Percentiles rank a stretch among this genome's conserved stretches.
phyloP scores from a whole-genome alignment of 108 stramenopile species.

The Stephanodiscus triporus region DNA sequence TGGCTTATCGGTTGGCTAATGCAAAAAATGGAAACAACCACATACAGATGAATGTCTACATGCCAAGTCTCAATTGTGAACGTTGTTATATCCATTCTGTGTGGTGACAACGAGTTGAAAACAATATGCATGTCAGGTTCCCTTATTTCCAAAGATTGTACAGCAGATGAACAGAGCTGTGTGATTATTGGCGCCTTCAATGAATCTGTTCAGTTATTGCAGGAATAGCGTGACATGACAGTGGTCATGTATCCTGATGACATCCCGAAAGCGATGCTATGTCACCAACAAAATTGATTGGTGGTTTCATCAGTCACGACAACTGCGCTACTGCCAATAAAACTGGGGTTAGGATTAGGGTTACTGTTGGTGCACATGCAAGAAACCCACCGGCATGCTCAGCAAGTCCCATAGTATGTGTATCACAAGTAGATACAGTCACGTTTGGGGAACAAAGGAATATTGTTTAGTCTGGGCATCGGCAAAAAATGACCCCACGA shows the following conservation, averaged over 20 bases:
- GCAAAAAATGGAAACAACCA: slow-evolving; percentile 25
- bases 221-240: neutral
- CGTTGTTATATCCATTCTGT: slow-evolving; percentile 9
- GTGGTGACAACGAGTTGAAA: neutral
- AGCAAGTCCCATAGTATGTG: too few relatives aligned
- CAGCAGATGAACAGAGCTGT: slow-evolving; percentile 4
- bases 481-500: too few relatives aligned
- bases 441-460: too few relatives aligned
- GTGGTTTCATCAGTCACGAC: neutral
- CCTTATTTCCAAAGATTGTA: neutral
- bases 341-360: too few relatives aligned
- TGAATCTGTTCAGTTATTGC: neutral
- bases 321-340: neutral
- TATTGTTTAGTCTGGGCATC: too few relatives aligned
- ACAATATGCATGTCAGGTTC: neutral
- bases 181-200: slow-evolving; percentile 1
- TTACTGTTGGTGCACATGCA: too few relatives aligned
- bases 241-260: neutral
- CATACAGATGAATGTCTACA: slow-evolving; percentile 17
- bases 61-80: slow-evolving; percentile 14
- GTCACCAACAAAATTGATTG: too few relatives aligned
- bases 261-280: neutral
- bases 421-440: too few relatives aligned
- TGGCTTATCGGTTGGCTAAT: slow-evolving; percentile 5
- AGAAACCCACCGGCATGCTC: too few relatives aligned